Evolutionary conservation across 2,329 filamentous ascomycete species (phyloP), one percentile per base, ranked within the genome.

Genomic region (Colletotrichum sp.): DNA sequence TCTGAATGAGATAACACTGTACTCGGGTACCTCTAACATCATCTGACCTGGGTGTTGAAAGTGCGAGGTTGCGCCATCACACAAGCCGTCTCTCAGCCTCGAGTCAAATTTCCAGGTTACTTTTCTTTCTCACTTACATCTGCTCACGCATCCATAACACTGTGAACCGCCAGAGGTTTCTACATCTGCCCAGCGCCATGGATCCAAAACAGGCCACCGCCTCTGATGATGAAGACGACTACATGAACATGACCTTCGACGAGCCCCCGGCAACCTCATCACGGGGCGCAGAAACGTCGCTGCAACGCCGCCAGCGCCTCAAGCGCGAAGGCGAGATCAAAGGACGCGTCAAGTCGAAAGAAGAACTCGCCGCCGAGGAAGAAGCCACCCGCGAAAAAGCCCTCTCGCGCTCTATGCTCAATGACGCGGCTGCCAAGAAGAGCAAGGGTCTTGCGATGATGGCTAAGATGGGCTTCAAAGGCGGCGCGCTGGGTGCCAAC

Each of bases 371-470:
- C n/a, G 92, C 92, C 66, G 93, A 95, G 79, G 95, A 94, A 80
- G 91, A 90, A 10, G 90, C 89, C 57, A 92, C 92, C 18, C 93
- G 95, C 69, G 95, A 98, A 83, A 91, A 90, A 49, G 95, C 95
- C 0, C 90, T 98, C 30, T 90, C 93, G 6, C 94, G 87, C n/a
- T 95, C 94, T 7, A 88, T 97, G 65, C 88, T 98, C 8, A 90
- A 93, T 24, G 83, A 86, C 52, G 84, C 87, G 8, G 84, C 84
- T 18, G 86, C 90, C 18, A 89, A 91, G 66, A 90, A 90, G 80
- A 98, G 93, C 86, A 99, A 98, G 83, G 97, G 96, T 2, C 92
- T 98, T 77, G 92, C 95, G 78, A 98, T 99, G 95, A 98, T 99
- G 96, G 94, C 95, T 26, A 96, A 95, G 85, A 95, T 99, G 89